Base-by-base conservation (phyloP, 768 basidiomycete species). In the Tulasnella sp. region DNA sequence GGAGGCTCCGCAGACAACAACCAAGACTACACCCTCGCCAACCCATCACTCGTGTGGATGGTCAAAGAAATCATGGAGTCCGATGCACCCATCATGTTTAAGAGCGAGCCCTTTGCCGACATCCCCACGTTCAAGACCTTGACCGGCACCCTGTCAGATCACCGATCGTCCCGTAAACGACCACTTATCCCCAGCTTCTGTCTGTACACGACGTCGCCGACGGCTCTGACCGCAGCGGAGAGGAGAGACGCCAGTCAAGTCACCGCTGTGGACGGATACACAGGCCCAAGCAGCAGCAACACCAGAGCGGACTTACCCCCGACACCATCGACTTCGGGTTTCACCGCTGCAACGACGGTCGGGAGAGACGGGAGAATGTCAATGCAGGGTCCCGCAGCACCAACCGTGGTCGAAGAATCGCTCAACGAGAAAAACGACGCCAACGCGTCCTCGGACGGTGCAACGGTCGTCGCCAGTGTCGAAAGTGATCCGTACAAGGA, bases 11-110 rank as follows among this genome's bases (percentile, higher is more conserved):
- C 88, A 3, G 57, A 81, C 2, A 87, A 92, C 80, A 83, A 86
- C 76, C 85, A 86, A 0, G 87, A 84, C 0, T 83, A 86, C 78
- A 85, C 85, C 13, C 86, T 94, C 4, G 84, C 89, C 1, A 87
- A 92, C 81, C 89, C 92, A 79, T 84, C 89, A n/a, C 85, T 95
- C 39, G 88, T 88, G 39, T 95, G 92, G 91, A 91, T 92, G 91
- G 85, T 93, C 78, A 88, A 91, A 55, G 88, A 93, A 81, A 88
- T 87, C 80, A 39, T 86, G 91, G 44, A 85, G 71, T 82, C 87
- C 6, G 81, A 89, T 5, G 86, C 86, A 0, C 91, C 91, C 0
- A 90, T 92, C 79, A 84, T 90, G 81, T 91, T 91, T 37, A 35
- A 37, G 32, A 7, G 5, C 0, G 5, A 70, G 39, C 26, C 55